phyloP scores from a whole-genome alignment of 371 early-diverging fungal species.

The Aphelidium insulamus region DNA sequence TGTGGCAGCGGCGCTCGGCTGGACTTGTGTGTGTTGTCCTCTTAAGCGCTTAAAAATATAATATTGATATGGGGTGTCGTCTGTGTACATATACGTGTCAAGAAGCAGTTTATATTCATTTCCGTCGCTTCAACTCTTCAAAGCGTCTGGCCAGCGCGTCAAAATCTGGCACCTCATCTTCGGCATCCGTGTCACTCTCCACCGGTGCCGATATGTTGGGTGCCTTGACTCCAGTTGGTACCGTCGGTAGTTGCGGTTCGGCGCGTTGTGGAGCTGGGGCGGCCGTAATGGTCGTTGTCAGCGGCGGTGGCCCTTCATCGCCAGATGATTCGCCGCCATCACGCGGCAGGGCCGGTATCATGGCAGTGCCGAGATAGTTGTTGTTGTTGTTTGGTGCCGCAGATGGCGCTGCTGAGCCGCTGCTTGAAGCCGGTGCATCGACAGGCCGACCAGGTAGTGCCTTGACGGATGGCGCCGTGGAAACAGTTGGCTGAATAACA shows the following conservation, averaged over 20 bases:
- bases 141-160: constrained; percentile 45
- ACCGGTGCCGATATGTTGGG: constrained; percentile 2
- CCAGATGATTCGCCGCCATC: neutral
- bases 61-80: too few species aligned
- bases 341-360: too few species aligned
- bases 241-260: constrained; percentile 1
- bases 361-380: constrained; percentile 1
- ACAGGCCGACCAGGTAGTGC: too few species aligned
- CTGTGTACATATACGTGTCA: too few species aligned
- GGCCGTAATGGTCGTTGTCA: constrained; percentile 16
- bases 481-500: neutral
- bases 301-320: neutral
- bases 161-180: constrained; percentile 24
- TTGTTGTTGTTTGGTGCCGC: neutral
- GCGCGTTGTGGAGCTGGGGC: constrained; percentile 8
- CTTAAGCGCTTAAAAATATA: too few species aligned
- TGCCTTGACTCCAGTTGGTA: constrained; percentile 2
- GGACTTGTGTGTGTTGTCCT: too few species aligned
- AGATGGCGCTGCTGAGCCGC: constrained; percentile 4
- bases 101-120: too few species aligned
- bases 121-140: constrained; percentile 35
- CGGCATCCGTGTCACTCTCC: neutral
- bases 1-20: too few species aligned
- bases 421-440: constrained; percentile 1
- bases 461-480: too few species aligned